phyloP scores from a whole-genome alignment of 495 filamentous ascomycete species.

The Penicillium lividum region DNA sequence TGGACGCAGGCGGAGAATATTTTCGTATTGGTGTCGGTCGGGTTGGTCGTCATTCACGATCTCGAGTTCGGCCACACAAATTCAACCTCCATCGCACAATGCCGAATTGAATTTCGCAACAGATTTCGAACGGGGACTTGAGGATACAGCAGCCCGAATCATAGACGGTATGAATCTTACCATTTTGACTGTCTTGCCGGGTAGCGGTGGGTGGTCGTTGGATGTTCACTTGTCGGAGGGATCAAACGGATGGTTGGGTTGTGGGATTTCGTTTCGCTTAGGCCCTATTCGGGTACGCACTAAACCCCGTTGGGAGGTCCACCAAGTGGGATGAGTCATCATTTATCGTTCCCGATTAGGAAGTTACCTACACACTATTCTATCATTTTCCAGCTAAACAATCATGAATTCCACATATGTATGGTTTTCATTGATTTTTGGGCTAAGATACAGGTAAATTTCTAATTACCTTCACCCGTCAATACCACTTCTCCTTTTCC shows the following conservation, averaged over 20 bases:
- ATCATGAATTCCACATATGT: not conserved
- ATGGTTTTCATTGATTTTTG: not conserved
- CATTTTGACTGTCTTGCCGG: constrained; percentile 60
- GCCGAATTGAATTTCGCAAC: constrained; percentile 14
- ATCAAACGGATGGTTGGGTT: constrained; percentile 45
- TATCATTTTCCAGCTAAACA: not conserved
- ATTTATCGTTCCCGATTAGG: constrained; percentile 15
- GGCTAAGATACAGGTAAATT: constrained; percentile 9
- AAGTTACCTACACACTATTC: not conserved
- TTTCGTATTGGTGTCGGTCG: not conserved
- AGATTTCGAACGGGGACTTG: constrained; percentile 31
- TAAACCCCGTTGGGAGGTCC: constrained; percentile 32
- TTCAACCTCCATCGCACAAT: constrained; percentile 19
- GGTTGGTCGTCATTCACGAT: constrained; percentile 15
- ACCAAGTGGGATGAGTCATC: constrained; percentile 8
- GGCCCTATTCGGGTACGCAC: constrained; percentile 44
- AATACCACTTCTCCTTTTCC: constrained; percentile 68
- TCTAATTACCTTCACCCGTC: constrained; percentile 55
- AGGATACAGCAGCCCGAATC: constrained; percentile 21
- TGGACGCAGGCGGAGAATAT: not conserved
- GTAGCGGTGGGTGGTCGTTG: constrained; percentile 51
- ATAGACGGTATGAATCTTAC: constrained; percentile 43
- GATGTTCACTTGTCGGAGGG: constrained; percentile 50
- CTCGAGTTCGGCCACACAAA: constrained; percentile 28
- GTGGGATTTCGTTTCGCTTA: constrained; percentile 54